Base-by-base conservation (phyloP, 2,329 filamentous ascomycete species). In the Penicillium sp. region DNA sequence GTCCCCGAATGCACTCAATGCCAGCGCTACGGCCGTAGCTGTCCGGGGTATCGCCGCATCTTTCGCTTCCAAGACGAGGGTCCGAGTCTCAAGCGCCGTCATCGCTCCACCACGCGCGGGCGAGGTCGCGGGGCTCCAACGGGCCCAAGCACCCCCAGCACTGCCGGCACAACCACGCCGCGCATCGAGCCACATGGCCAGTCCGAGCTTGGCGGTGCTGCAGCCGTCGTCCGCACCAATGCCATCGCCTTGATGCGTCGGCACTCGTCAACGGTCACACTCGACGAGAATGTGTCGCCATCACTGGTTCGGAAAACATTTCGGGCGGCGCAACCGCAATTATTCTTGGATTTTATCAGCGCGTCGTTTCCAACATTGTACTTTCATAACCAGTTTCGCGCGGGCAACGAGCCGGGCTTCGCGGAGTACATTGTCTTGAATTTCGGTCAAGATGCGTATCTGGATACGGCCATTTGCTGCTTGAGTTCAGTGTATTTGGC, bases 1-100 rank as follows among this genome's bases (percentile, higher is more conserved):
- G 75, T 73, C 11, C 81, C 81, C 11, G 71, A 68, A 56, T 76
- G 74, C 61, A 70, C 71, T 6, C 75, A 77, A 64, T 78, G 76
- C 51, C 68, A 66, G 49, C 73, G 71, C 64, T 76, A 77, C 57
- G 75, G 75, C 56, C 71, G 71, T 14, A 65, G 71, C 26, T 78
- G 76, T 62, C 76, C 75, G 4, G 75, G 76, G 35, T 76, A 76
- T 54, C 65, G 59, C 33, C 68, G 72, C 22, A 72, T 71, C 30
- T 71, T 75, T 49, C 73, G 74, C 30, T 78, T 78, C 43, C 74
- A 76, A 58, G 76, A 78, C 59, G 76, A 78, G 64, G 70, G 75
- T 5, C 71, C 70, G 11, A 73, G 65, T 49, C 68, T 78, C 11
- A 68, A 70, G n/a, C 69, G 72, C n/a, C 69, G 65, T 58, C 70